These are phyloP conservation scores for Buxus sempervirens DNA, from an alignment of 164 flowering plant species.

Conservation along the genomic window DNA sequence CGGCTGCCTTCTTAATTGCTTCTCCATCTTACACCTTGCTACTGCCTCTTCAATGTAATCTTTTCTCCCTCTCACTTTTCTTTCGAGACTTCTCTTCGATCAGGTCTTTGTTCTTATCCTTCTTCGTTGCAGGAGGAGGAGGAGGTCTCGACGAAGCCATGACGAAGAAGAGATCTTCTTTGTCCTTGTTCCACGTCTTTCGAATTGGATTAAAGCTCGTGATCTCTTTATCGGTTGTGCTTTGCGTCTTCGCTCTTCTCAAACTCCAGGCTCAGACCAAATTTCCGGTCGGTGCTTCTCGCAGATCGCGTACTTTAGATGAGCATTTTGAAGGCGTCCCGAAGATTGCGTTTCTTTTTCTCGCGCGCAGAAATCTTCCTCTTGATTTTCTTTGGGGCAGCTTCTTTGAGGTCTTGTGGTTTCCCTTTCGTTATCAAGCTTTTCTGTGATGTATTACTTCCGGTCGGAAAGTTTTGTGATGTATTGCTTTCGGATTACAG, in stretches of 20 bases:
- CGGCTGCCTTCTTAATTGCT: too few relatives aligned
- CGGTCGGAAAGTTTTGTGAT: background rate
- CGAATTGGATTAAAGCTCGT: slow-evolving; percentile 50
- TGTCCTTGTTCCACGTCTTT: slow-evolving; percentile 28
- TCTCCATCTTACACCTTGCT: too few relatives aligned
- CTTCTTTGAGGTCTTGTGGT: slow-evolving; percentile 67
- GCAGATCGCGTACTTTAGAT: slow-evolving; percentile 16
- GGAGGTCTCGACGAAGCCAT: slow-evolving; percentile 13
- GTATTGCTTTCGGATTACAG: slow-evolving; percentile 16
- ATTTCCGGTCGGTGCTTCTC: slow-evolving; percentile 12
- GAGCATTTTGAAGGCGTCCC: slow-evolving; percentile 41
- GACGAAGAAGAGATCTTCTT: slow-evolving; percentile 43
- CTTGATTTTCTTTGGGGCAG: slow-evolving; percentile 92
- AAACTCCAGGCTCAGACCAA: slow-evolving; percentile 31
- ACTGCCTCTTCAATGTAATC: background rate
- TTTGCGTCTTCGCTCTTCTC: slow-evolving; percentile 42
- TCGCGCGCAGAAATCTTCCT: slow-evolving; percentile 63
- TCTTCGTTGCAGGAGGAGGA: background rate
- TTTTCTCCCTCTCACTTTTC: background rate
- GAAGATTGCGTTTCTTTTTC: slow-evolving; percentile 79
- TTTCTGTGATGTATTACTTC: background rate
- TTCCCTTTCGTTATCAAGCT: background rate
- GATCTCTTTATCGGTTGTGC: slow-evolving; percentile 29
- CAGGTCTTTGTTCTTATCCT: background rate
- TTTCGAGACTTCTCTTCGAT: background rate